Evolutionary conservation across 352 stramenopile genomes (phyloP), one percentile per base, ranked within the genome.

Genomic region (Phytophthora boehmeriae): DNA sequence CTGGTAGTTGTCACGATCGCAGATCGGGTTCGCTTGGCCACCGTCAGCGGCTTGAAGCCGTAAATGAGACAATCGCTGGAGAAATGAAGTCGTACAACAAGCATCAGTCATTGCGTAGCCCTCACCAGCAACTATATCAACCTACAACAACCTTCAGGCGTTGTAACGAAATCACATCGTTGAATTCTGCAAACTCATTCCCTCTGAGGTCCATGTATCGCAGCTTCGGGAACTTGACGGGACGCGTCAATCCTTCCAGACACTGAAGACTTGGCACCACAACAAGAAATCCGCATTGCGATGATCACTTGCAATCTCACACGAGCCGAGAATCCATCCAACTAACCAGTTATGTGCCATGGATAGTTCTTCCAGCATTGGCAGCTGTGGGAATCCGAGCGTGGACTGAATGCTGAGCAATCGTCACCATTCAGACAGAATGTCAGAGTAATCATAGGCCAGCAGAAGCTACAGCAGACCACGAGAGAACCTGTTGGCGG

Each of bases 201-300:
- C 81, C 74, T 6, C 86, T 76, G 25, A 93, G 52, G 42, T 95
- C 86, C 28, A 95, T 42, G 34, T 92, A 92, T 20, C 75, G 66
- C 48, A 95, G 59, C 27, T 79, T 76, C 2, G 86, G 83, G 20
- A 93, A 82, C 61, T 95, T 95, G 3, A 92, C 55, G 0, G 86
- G 83, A 0, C 81, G 74, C 0, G 75, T 60, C 16, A 92, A 30
- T 0, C 80, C 86, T 16, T 92, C 80, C 9, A 95, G 64, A 10
- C 46, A 30, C 14, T 49, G 48, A 11, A 94, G 30, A 41, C 86
- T 91, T n/a, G 20, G 28, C 48, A 36, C 8, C 14, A 38, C 25
- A 63, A 19, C 41, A 35, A 8, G 47, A 44, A 6, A 39, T 39
- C 10, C 34, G 8, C 25, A 30, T 30, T 30, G 3, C 14, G 34